Evolutionary conservation across 2,329 filamentous ascomycete species (phyloP).

Genomic region (Phialophora chinensis): DNA sequence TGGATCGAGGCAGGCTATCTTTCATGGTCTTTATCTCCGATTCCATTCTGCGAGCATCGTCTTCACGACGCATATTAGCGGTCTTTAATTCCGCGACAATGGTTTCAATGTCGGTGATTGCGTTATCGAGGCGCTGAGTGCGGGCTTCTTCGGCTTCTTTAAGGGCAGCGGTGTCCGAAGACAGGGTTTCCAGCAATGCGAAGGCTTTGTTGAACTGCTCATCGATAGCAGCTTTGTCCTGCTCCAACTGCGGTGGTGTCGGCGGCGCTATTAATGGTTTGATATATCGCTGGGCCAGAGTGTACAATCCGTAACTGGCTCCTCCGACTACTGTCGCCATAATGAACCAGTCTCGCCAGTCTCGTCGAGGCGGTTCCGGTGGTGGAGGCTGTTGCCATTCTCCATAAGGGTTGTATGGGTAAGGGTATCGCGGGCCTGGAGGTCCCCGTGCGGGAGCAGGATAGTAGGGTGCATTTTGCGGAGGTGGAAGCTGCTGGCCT

Average conservation of each 20-base stretch:
- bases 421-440: slow-evolving; percentile 51
- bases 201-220: slow-evolving; percentile 94
- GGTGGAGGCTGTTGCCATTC: slow-evolving; percentile 58
- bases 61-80: slow-evolving; percentile 79
- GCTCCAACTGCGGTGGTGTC: slow-evolving; percentile 88
- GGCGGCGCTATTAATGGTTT: slow-evolving; percentile 89
- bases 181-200: slow-evolving; percentile 85
- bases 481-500: slow-evolving; percentile 55
- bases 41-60: slow-evolving; percentile 82
- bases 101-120: slow-evolving; percentile 81
- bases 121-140: slow-evolving; percentile 80
- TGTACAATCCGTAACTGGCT: slow-evolving; percentile 86
- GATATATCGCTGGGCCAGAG: slow-evolving; percentile 90
- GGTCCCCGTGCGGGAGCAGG: slow-evolving; percentile 49
- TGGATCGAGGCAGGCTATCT: slow-evolving; percentile 83
- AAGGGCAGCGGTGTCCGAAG: slow-evolving; percentile 84
- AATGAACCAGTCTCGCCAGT: slow-evolving; percentile 99
- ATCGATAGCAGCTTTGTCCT: slow-evolving; percentile 91
- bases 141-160: slow-evolving; percentile 86
- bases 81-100: slow-evolving; percentile 83
- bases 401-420: slow-evolving; percentile 59
- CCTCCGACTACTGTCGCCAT: slow-evolving; percentile 96
- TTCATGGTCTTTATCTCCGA: slow-evolving; percentile 85
- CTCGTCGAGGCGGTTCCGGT: slow-evolving; percentile 72
- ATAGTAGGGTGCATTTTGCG: slow-evolving; percentile 48